Conservation (phyloP, 2,329 filamentous ascomycete genomes). For the Fusarium penzigii region DNA sequence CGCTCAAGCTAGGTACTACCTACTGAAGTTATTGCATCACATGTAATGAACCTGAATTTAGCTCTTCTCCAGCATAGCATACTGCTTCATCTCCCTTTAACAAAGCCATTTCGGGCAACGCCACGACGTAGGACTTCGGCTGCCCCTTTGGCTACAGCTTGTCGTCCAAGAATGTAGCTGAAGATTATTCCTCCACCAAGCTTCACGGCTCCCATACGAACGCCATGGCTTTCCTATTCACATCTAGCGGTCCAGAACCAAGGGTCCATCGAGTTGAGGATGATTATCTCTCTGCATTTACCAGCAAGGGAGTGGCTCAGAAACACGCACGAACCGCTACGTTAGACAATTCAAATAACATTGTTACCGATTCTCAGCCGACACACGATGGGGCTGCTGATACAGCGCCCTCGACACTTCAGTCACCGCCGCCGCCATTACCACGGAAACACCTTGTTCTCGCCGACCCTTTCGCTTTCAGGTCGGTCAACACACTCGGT, state of each 20-base stretch:
- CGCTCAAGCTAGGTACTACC: conserved; percentile 16
- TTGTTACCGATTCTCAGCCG: conserved; percentile 14
- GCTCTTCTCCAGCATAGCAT: too few relatives aligned
- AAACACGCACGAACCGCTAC: conserved; percentile 23
- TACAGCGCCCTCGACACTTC: conserved; percentile 8
- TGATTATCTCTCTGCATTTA: conserved; percentile 18
- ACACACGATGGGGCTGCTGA: conserved; percentile 16
- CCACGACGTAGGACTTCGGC: background rate
- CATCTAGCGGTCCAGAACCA: conserved; percentile 32
- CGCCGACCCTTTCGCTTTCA: conserved; percentile 59
- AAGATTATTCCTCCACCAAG: conserved; percentile 12
- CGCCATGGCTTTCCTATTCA: conserved; percentile 43
- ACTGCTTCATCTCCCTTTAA: too few relatives aligned
- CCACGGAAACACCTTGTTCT: conserved; percentile 52
- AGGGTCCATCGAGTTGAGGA: conserved; percentile 31
- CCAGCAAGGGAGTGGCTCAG: conserved; percentile 20
- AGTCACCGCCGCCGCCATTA: conserved; percentile 10
- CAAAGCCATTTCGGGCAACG: too few relatives aligned
- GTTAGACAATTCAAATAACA: conserved; percentile 21
- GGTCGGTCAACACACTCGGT: conserved; percentile 38
- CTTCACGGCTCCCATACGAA: conserved; percentile 30
- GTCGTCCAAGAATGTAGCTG: conserved; percentile 28
- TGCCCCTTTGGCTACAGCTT: conserved; percentile 14
- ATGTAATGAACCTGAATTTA: conserved; percentile 23
- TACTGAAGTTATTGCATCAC: conserved; percentile 29